Base-by-base conservation (phyloP, 1,139 yeast species). In the Yamadazyma pseudoaaseri region DNA sequence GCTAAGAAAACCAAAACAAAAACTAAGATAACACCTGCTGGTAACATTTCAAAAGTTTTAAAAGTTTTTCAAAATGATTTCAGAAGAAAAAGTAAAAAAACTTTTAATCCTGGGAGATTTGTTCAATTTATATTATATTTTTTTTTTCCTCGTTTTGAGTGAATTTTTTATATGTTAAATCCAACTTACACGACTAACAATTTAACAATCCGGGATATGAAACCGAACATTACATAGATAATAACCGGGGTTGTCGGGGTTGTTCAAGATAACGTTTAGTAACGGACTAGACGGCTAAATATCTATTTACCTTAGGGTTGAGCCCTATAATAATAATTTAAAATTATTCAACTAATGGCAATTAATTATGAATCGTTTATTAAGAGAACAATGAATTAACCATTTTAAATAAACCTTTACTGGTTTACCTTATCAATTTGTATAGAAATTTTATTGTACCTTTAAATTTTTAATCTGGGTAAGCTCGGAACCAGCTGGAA, bases 11-110 rank as follows among this genome's bases (percentile, higher is more conserved):
- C 42, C 50, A 70, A 65, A 48, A 65, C 68, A 57, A 70, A 70
- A 47, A 70, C 76, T 53, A 70, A 60, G 52, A 70, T 70, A 63
- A 70, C 76, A 63, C 76, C 76, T 29, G 74, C 54, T 55, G 76
- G 76, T 41, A 70, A 63, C 76, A 70, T 70, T 30, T 29, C 14
- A 14, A 16, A 25, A 26, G 36, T 24, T 28, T 31, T 15, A 24
- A 29, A 33, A 29, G 22, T 31, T 31, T 30, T 18, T n/a, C 20
- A 25, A 25, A 24, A 29, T 27, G 26, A 36, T 20, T 23, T 13
- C 15, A 24, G 16, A 33, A 34, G 14, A 28, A 30, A 26, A 27
- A 30, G 34, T 31, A 32, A 30, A 29, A 38, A 39, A 35, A 36
- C 24, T 20, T 27, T 36, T 33, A 14, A 12, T 18, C 10, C 26